Conservation (phyloP, 176 grass and related monocot genomes). For the Thinopyrum elongatum region DNA sequence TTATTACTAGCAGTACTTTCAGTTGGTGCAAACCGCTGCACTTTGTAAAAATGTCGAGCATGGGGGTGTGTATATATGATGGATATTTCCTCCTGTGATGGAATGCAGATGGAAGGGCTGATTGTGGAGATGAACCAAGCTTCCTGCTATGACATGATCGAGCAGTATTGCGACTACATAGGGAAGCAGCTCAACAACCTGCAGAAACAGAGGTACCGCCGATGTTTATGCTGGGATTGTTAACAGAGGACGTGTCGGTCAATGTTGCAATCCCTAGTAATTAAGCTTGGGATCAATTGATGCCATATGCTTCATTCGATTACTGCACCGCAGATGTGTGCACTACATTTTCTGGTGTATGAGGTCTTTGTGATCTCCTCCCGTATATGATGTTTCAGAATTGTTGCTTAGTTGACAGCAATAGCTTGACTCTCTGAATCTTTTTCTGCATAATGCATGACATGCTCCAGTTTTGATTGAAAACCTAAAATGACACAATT, state of each 20-base stretch:
- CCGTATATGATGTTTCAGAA: neutral
- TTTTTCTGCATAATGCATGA: neutral
- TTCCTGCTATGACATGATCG: conserved; percentile 84
- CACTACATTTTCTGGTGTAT: neutral
- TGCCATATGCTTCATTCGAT: neutral
- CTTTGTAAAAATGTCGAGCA: neutral
- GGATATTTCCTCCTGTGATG: neutral
- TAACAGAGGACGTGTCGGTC: neutral
- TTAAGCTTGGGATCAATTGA: neutral
- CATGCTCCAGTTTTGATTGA: neutral
- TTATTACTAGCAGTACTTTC: neutral
- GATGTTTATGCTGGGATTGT: neutral
- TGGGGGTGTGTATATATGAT: neutral
- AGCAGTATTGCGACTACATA: conserved; percentile 68
- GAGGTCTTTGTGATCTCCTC: neutral
- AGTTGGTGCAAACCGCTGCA: neutral
- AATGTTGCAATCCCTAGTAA: neutral
- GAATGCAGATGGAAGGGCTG: conserved; percentile 63
- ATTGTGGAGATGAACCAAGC: conserved; percentile 74
- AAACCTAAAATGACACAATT: neutral
- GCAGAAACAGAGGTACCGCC: conserved; percentile 73
- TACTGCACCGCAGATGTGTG: neutral
- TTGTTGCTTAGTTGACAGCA: conserved; percentile 5
- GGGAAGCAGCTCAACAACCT: conserved; percentile 69
- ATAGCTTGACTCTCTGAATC: neutral